These are phyloP conservation scores for Camelina neglecta DNA, from an alignment of 345 rosid genomes.

Conservation along the genomic window DNA sequence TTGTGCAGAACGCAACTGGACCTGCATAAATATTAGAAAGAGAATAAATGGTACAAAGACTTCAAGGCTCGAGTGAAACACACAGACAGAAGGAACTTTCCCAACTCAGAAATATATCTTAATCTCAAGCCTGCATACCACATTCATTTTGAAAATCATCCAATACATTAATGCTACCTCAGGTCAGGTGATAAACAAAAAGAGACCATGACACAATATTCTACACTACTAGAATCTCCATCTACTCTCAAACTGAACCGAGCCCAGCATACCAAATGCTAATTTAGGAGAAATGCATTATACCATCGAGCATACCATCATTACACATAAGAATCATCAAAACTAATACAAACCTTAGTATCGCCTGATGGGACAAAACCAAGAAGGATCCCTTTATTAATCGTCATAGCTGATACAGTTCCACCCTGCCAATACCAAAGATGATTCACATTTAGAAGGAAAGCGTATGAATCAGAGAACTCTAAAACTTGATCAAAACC, in stretches of 20 bases:
- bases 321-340: constrained; percentile 20
- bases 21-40: constrained; percentile 51
- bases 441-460: constrained; percentile 1
- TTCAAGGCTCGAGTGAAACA: constrained; percentile 25
- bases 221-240: constrained; percentile 14
- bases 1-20: constrained; percentile 72
- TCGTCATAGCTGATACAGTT: constrained; percentile 88
- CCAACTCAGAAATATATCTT: not conserved
- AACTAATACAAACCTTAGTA: constrained; percentile 54
- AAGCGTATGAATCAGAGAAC: constrained; percentile 19
- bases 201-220: not conserved
- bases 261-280: not conserved
- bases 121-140: not conserved
- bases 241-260: constrained; percentile 13
- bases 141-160: not conserved
- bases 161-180: not conserved
- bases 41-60: constrained; percentile 20
- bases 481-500: constrained; percentile 17
- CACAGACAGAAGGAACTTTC: constrained; percentile 12
- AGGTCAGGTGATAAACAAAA: constrained; percentile 2
- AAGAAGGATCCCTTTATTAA: constrained; percentile 80
- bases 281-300: not conserved
- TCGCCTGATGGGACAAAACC: constrained; percentile 80
- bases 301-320: not conserved
- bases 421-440: constrained; percentile 69